phyloP scores from a whole-genome alignment of 768 basidiomycete genomes.

The Lentinula guzmanii region DNA sequence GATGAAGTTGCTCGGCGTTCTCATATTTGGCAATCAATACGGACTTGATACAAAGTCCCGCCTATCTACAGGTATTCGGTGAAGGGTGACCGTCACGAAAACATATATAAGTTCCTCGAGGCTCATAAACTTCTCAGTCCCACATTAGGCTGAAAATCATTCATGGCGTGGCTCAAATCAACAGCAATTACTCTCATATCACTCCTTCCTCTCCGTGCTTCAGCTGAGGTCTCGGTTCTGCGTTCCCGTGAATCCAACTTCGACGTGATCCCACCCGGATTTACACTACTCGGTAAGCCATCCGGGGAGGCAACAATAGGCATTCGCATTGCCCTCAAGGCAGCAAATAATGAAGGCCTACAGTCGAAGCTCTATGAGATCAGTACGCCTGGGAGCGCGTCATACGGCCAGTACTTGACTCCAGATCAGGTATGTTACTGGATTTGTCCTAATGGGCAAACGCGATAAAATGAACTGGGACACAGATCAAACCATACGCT shows the following conservation, averaged over 20 bases:
- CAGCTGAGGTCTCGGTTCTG: background rate
- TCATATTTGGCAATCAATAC: background rate
- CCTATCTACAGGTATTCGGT: too few relatives aligned
- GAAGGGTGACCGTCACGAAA: too few relatives aligned
- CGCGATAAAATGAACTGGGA: background rate
- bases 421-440: slow-evolving; percentile 19
- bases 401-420: slow-evolving; percentile 21
- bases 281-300: slow-evolving; percentile 10
- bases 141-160: too few relatives aligned
- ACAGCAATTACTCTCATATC: background rate
- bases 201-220: background rate
- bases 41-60: background rate
- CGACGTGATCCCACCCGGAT: background rate
- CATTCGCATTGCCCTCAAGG: slow-evolving; percentile 24
- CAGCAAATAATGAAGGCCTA: slow-evolving; percentile 20
- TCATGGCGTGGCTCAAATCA: background rate
- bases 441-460: too few relatives aligned
- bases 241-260: background rate
- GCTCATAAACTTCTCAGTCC: too few relatives aligned
- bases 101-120: too few relatives aligned
- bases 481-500: slow-evolving; percentile 13
- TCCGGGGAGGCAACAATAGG: slow-evolving; percentile 12
- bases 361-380: slow-evolving; percentile 22
- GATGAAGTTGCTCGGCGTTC: background rate
- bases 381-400: slow-evolving; percentile 21